phyloP scores from a whole-genome alignment of 306 rosid species.

The Astragalus membranaceus region DNA sequence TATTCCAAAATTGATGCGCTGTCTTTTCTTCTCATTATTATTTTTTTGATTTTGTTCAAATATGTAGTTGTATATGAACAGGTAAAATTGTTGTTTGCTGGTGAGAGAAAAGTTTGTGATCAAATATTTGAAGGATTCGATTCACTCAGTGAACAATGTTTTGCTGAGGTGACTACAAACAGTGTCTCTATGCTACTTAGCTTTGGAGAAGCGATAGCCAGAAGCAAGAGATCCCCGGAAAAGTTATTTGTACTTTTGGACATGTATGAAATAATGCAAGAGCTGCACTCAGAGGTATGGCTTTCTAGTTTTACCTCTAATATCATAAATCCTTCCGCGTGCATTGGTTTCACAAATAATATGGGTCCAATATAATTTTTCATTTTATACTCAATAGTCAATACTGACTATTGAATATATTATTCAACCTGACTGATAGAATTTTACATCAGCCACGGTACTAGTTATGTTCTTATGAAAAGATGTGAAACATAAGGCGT shows the following conservation, averaged over 20 bases:
- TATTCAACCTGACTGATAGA: background rate
- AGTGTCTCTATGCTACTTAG: conserved; percentile 87
- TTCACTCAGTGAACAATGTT: conserved; percentile 79
- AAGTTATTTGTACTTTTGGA: conserved; percentile 93
- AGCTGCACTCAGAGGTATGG: conserved; percentile 89
- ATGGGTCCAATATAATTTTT: no score
- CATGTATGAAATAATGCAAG: conserved; percentile 97
- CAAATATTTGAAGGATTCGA: conserved; percentile 85
- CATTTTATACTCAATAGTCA: background rate
- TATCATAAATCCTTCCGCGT: background rate
- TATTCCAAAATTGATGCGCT: conserved; percentile 4
- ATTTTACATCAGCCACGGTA: background rate
- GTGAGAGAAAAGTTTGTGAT: conserved; percentile 88
- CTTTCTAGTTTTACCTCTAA: background rate
- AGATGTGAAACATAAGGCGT: background rate
- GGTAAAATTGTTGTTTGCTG: conserved; percentile 93
- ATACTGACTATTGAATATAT: background rate
- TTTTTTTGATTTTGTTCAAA: background rate
- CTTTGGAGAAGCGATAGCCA: conserved; percentile 96
- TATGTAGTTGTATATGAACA: conserved; percentile 33
- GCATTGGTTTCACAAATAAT: conserved; percentile 5
- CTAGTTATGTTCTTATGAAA: background rate
- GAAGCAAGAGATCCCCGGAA: conserved; percentile 93
- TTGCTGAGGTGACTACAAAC: conserved; percentile 86
- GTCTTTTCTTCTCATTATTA: background rate